phyloP scores from a whole-genome alignment of 202 grass and related monocot genomes.

The Hordeum pubiflorum region DNA sequence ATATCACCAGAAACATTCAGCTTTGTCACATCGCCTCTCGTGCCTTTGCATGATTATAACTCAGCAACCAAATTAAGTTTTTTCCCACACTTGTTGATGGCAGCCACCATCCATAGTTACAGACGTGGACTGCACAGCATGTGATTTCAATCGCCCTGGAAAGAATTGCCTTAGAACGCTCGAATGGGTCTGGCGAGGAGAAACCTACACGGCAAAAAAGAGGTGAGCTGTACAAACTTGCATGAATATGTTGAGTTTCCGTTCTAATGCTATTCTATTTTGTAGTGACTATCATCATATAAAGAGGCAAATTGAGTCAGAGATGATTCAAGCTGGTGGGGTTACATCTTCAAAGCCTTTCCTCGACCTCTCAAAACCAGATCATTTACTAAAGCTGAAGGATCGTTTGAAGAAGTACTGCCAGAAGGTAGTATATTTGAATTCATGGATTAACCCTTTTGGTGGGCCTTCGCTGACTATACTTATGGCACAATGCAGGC shows the following conservation, averaged over 20 bases:
- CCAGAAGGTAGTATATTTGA: slow-evolving; percentile 66
- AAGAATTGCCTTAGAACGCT: slow-evolving; percentile 95
- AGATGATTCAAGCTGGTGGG: slow-evolving; percentile 62
- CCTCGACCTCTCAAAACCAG: slow-evolving; percentile 83
- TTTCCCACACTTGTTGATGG: slow-evolving; percentile 13
- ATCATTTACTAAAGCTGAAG: slow-evolving; percentile 84
- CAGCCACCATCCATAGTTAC: slow-evolving; percentile 97
- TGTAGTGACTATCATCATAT: slow-evolving; percentile 95
- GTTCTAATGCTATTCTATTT: slow-evolving; percentile 20
- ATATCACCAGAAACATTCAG: not conserved
- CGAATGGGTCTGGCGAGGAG: slow-evolving; percentile 97
- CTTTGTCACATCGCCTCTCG: slow-evolving; percentile 5
- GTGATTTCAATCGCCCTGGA: slow-evolving; percentile 94
- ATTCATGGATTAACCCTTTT: slow-evolving; percentile 20
- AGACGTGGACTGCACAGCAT: slow-evolving; percentile 93
- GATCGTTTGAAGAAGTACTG: slow-evolving; percentile 96
- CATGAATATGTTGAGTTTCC: slow-evolving; percentile 1
- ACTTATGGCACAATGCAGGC: slow-evolving; percentile 50
- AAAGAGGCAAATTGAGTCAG: slow-evolving; percentile 97
- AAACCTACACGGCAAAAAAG: slow-evolving; percentile 88
- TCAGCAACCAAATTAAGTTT: not conserved
- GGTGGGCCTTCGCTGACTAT: slow-evolving; percentile 16
- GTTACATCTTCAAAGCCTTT: slow-evolving; percentile 58
- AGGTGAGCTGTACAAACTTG: slow-evolving; percentile 48
- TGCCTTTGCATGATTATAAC: slow-evolving; percentile 7